These are phyloP conservation scores for Dacryopinax spathularia DNA, from an alignment of 768 basidiomycete genomes.

Conservation along the genomic window DNA sequence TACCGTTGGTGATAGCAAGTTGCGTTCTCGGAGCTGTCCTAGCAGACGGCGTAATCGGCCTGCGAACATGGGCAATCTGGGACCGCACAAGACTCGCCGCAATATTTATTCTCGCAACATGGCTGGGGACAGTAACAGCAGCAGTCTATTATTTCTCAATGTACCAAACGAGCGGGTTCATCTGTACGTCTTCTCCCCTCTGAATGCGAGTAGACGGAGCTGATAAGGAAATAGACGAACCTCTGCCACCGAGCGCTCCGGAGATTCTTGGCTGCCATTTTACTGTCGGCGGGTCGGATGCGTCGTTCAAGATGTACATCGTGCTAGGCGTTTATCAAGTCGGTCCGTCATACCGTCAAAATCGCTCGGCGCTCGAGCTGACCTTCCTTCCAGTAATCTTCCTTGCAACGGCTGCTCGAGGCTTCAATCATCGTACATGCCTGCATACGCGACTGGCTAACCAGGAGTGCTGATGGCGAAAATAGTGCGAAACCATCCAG, in stretches of 20 bases:
- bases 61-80: conserved; percentile 1
- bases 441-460: neutral
- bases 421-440: neutral
- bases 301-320: neutral
- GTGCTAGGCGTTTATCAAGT: neutral
- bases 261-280: neutral
- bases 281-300: neutral
- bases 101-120: neutral
- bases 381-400: neutral
- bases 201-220: neutral
- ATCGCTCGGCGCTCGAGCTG: neutral
- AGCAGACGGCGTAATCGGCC: neutral
- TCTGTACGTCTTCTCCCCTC: neutral
- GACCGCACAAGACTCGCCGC: neutral
- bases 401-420: neutral
- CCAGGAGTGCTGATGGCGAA: neutral
- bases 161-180: neutral
- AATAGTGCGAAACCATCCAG: neutral
- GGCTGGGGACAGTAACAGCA: neutral
- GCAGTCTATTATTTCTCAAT: neutral
- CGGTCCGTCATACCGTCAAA: neutral
- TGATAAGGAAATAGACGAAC: neutral
- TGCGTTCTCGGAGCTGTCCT: neutral
- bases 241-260: neutral
- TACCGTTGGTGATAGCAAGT: neutral